phyloP scores from a whole-genome alignment of 2,329 filamentous ascomycete genomes.

The Nemania diffusa region DNA sequence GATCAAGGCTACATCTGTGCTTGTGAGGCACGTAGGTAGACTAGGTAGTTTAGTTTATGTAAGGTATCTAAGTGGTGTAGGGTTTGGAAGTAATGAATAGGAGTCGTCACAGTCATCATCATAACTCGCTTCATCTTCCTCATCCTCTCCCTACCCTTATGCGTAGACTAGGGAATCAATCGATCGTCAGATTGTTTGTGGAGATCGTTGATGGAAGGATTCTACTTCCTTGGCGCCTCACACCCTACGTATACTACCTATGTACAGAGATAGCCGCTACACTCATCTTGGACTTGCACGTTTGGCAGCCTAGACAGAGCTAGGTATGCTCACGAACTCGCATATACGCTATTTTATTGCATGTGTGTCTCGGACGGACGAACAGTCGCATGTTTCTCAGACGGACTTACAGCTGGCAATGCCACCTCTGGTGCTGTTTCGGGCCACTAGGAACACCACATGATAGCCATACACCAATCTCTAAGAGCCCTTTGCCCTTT shows the following conservation, averaged over 20 bases:
- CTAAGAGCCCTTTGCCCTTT: background rate
- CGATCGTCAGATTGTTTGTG: constrained; percentile 27
- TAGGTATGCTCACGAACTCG: background rate
- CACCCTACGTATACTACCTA: background rate
- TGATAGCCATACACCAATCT: constrained; percentile 5
- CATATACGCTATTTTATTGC: background rate
- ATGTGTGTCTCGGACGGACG: background rate
- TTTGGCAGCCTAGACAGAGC: background rate
- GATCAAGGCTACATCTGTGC: constrained; percentile 12
- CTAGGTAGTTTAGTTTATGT: background rate
- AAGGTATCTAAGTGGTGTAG: no score
- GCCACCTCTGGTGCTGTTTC: constrained; percentile 6
- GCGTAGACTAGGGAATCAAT: constrained; percentile 5
- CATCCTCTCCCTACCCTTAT: background rate
- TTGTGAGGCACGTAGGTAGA: background rate
- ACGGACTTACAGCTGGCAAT: background rate
- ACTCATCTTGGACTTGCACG: constrained; percentile 4
- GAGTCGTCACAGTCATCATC: constrained; percentile 29
- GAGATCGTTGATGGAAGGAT: constrained; percentile 30
- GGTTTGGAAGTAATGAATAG: background rate
- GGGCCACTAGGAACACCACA: constrained; percentile 4
- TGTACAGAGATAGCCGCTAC: background rate
- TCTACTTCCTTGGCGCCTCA: constrained; percentile 19
- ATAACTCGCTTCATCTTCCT: background rate
- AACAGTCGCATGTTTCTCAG: constrained; percentile 1